Evolutionary conservation across 202 grass and related monocot genomes (phyloP).

Genomic region (Carex arenaria): DNA sequence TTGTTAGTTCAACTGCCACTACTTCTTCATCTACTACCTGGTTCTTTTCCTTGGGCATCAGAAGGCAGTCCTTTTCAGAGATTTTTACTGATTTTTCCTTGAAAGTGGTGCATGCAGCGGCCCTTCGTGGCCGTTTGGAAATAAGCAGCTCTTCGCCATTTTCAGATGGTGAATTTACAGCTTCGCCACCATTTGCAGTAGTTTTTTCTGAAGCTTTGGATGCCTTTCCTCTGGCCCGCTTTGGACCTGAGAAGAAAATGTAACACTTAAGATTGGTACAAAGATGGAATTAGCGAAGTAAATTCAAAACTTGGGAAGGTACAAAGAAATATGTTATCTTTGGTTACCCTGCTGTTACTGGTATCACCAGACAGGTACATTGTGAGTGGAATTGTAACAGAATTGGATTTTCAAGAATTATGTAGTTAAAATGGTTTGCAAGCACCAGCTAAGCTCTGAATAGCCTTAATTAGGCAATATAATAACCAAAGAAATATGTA

Average conservation of each 20-base stretch:
- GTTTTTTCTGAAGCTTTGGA: conserved; percentile 18
- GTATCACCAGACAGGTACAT: background rate
- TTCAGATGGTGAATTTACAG: conserved; percentile 14
- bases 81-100: conserved; percentile 75
- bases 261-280: background rate
- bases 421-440: background rate
- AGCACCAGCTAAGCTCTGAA: background rate
- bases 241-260: conserved; percentile 12
- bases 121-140: conserved; percentile 75
- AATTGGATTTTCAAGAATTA: background rate
- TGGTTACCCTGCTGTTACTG: background rate
- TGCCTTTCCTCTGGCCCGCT: conserved; percentile 20
- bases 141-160: conserved; percentile 28
- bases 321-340: background rate
- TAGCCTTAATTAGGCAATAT: background rate
- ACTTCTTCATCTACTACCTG: conserved; percentile 75
- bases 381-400: background rate
- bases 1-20: conserved; percentile 77
- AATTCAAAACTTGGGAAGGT: background rate
- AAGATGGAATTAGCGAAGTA: background rate
- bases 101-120: conserved; percentile 83
- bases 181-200: background rate
- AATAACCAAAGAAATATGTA: background rate
- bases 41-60: conserved; percentile 56
- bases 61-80: conserved; percentile 61